Evolutionary conservation across 345 rosid species (phyloP), one percentile per base, ranked within the genome.

Genomic region (Tarenaya hassleriana): DNA sequence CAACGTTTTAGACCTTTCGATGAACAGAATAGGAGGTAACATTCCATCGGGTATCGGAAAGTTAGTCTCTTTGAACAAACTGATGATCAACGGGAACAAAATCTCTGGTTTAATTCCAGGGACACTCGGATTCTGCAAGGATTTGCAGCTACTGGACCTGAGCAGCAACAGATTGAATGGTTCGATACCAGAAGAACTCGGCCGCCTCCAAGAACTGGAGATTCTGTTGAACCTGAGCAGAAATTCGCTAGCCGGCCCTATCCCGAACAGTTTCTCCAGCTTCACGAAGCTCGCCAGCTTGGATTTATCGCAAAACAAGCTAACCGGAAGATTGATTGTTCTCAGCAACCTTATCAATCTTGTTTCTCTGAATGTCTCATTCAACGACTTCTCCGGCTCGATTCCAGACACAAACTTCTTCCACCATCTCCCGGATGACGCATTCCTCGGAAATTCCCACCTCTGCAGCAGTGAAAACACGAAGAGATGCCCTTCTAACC

Each of bases 161-260:
- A 80, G 95, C 31, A 58, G 72, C 60, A 90, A 90, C 60, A 69
- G 47, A 29, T 49, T 90, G 29, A 56, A 77, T 7, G 94, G 94
- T 21, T 54, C 58, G 18, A 84, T 90, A 39, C 91, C 95, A 31
- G 62, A 75, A 1, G 83, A 67, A 33, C 34, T 90, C 19, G 94
- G 88, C 12, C 67, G 63, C 64, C 75, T 90, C 40, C 84, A 91
- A 12, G 68, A 79, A 4, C 75, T 86, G 17, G 91, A 81, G 47
- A 90, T 90, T 8, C 77, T 86, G 20, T 73, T 90, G 33, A 90
- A 90, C 62, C 76, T 90, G 46, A 90, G 97, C 84, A 72, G 78
- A 52, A 83, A 90, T 62, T 73, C 69, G 2, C 74, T 90, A 24
- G 47, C 70, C 49, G 86, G 94, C 12, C 41, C 55, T 32, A 75